phyloP scores from a whole-genome alignment of 2,329 filamentous ascomycete genomes.

The Mycosphaerella sp. region DNA sequence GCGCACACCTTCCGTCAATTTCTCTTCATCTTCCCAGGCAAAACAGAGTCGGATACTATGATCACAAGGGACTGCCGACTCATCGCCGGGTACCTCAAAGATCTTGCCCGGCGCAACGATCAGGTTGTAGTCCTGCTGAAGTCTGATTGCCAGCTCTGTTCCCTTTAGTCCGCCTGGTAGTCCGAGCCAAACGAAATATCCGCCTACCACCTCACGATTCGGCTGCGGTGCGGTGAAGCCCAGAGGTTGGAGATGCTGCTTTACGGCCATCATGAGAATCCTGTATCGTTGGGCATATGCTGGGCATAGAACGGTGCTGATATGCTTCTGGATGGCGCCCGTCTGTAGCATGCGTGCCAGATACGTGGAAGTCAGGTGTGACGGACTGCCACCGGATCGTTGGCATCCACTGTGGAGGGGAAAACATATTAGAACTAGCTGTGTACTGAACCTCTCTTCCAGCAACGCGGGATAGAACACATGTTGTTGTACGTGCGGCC shows the following conservation, averaged over 20 bases:
- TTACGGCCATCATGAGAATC: conserved; percentile 54
- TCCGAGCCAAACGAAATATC: conserved; percentile 79
- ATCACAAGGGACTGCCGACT: conserved; percentile 49
- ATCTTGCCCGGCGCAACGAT: conserved; percentile 60
- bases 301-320: conserved; percentile 53
- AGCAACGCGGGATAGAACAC: background rate
- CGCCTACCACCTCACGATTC: conserved; percentile 55
- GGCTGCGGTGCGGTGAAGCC: conserved; percentile 49
- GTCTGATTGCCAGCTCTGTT: conserved; percentile 50
- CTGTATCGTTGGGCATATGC: conserved; percentile 50
- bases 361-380: conserved; percentile 53
- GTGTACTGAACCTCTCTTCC: background rate
- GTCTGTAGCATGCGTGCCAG: conserved; percentile 50
- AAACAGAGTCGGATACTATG: conserved; percentile 60
- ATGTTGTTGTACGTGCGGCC: no score
- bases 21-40: conserved; percentile 52
- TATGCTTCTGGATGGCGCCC: conserved; percentile 48
- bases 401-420: background rate
- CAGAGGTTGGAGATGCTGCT: conserved; percentile 54
- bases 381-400: conserved; percentile 34
- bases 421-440: background rate
- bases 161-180: conserved; percentile 52
- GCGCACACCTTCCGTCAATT: background rate
- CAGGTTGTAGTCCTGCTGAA: conserved; percentile 57
- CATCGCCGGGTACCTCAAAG: conserved; percentile 47